Conservation (phyloP, 2,329 filamentous ascomycete genomes). For the Aspergillus unguis region DNA sequence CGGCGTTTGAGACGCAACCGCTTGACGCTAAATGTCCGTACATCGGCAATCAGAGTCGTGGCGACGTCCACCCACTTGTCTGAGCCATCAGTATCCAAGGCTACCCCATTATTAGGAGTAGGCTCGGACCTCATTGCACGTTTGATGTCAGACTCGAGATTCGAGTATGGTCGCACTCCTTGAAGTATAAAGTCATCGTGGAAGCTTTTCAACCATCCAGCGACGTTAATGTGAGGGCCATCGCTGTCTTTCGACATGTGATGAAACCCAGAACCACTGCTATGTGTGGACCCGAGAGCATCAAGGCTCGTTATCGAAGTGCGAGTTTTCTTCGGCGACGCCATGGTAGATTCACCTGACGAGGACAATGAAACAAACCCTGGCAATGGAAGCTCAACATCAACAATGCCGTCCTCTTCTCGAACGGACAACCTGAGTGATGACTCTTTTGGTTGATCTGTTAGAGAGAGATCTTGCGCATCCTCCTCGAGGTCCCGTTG, state of each 20-base stretch:
- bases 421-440: slow-evolving; percentile 55
- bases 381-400: slow-evolving; percentile 57
- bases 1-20: slow-evolving; percentile 53
- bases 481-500: slow-evolving; percentile 21
- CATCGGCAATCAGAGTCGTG: slow-evolving; percentile 56
- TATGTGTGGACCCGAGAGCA: slow-evolving; percentile 45
- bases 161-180: slow-evolving; percentile 53
- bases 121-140: slow-evolving; percentile 56
- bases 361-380: slow-evolving; percentile 49
- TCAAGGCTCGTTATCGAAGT: slow-evolving; percentile 54
- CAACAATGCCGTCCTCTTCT: slow-evolving; percentile 58
- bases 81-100: slow-evolving; percentile 30
- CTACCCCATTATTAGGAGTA: slow-evolving; percentile 39
- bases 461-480: slow-evolving; percentile 27
- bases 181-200: slow-evolving; percentile 60
- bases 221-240: slow-evolving; percentile 53
- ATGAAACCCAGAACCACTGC: slow-evolving; percentile 37
- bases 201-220: slow-evolving; percentile 55
- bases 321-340: slow-evolving; percentile 42
- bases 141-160: slow-evolving; percentile 54
- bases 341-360: slow-evolving; percentile 44
- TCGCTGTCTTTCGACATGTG: slow-evolving; percentile 35
- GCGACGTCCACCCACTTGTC: slow-evolving; percentile 57
- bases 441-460: slow-evolving; percentile 39
- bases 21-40: slow-evolving; percentile 53